Base-by-base conservation (phyloP, 2,329 filamentous ascomycete species). In the Trichophyton simii region DNA sequence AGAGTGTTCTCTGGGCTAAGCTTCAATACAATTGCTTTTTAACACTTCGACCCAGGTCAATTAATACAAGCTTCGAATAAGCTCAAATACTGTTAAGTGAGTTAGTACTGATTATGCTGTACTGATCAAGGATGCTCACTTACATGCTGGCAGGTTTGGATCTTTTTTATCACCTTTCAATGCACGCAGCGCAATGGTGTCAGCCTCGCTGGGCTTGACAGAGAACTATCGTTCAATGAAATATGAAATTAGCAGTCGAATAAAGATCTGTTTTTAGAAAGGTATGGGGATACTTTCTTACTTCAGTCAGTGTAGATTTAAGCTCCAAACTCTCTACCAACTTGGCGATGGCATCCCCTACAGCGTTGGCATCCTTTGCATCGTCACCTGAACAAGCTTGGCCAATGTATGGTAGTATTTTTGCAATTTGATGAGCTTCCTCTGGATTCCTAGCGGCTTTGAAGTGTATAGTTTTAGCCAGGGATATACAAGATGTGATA, bases 361-460 rank as follows among this genome's bases (percentile, higher is more conserved):
- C 61, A n/a, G 44, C 18, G 44, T 59, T 55, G 6, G 63, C 63
- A 62, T 65, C 62, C 50, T 18, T 48, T 31, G 44, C 57, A 41
- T 52, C 55, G 59, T 70, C 66, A 9, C 68, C 67, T 15, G 61
- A 66, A 20, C 52, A 31, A 57, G 59, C 22, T 31, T 61, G 62
- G 22, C 66, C 67, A 31, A 69, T 61, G 60, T 64, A 68, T 1
- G 66, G 65, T 59, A 70, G 34, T 31, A 70, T 66, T 9, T 52
- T 62, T 2, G 68, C 68, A 54, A 71, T 66, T 36, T 64, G 59
- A 9, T 59, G 60, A 28, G 64, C 65, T 31, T 63, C 61, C 48
- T 60, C 62, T 3, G 62, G 50, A 9, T 41, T 42, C 36, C 46
- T 62, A 18, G 61, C 52, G 5, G 62, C 63, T 44, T 63, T 63